Base-by-base conservation (phyloP, 2,329 filamentous ascomycete genomes). In the Dothideomycetes sp. region DNA sequence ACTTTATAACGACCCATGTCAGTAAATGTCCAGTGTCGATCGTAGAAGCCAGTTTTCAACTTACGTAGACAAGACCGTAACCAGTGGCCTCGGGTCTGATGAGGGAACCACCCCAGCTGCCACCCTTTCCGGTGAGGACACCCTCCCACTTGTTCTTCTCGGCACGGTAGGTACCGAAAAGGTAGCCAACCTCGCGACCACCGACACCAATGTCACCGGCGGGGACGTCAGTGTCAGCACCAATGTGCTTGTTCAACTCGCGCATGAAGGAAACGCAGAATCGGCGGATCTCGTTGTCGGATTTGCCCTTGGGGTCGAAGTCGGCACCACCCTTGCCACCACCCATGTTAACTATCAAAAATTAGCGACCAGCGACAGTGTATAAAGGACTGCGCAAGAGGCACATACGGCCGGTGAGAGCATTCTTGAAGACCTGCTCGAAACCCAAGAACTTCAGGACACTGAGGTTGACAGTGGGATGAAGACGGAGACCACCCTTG, bases 381-480 rank as follows among this genome's bases (percentile, higher is more conserved):
- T 33, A 8, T 14, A 40, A 19, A n/a, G 15, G 18, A 35, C 37
- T 33, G 11, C 9, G 11, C 16, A 33, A 44, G n/a, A n/a, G n/a
- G n/a, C n/a, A 77, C 84, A 72, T 71, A 88, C 83, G 69, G 59
- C 91, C 91, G 46, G 91, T 96, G 52, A 96, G 72, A 52, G 91
- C 91, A 84, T 96, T 96, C 78, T 96, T 96, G 77, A 96, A 96
- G 69, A 89, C 93, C 72, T 96, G 91, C 79, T 98, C 91, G 58
- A 96, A 96, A 50, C 89, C 91, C 59, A 98, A 76, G 71, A 96
- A 96, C 73, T 98, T 98, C 56, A 98, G 77, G 57, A 77, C 72
- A 42, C 69, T 75, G 39, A 81, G 69, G 61, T 81, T 91, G 65
- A 91, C 85, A 9, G 81, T 79, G 47, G 89, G 91, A 66, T 98